Conservation (phyloP, 106 monocot species). For the Allium sativum region DNA sequence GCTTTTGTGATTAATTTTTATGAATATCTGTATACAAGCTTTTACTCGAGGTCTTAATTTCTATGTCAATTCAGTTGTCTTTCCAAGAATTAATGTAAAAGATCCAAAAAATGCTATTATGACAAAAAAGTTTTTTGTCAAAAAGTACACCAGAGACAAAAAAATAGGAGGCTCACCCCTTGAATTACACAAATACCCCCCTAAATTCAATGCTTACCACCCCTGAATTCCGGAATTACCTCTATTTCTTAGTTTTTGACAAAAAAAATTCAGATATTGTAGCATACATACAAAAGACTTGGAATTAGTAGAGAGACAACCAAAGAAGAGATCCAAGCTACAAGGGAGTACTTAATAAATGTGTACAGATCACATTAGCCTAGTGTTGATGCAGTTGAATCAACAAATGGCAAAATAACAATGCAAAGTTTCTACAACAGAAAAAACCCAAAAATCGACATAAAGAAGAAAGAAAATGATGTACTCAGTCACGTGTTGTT, state of each 20-base stretch:
- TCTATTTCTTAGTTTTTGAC: too few relatives aligned
- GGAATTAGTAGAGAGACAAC: constrained; percentile 89
- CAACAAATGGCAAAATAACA: constrained; percentile 87
- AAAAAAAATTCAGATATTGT: too few relatives aligned
- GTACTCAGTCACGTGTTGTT: constrained; percentile 58
- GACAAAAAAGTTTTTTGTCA: too few relatives aligned
- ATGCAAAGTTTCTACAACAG: constrained; percentile 79
- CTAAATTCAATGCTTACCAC: too few relatives aligned
- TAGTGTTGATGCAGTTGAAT: constrained; percentile 94
- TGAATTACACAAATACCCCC: too few relatives aligned
- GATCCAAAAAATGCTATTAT: too few relatives aligned
- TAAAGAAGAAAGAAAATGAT: constrained; percentile 73
- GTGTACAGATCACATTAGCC: constrained; percentile 77
- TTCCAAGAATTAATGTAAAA: constrained; percentile 80
- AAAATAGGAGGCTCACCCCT: too few relatives aligned
- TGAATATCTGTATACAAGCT: background rate
- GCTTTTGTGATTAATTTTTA: background rate
- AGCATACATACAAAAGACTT: constrained; percentile 72
- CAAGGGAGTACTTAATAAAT: constrained; percentile 75
- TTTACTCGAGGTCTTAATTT: background rate
- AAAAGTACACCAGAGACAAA: too few relatives aligned
- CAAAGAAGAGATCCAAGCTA: constrained; percentile 97
- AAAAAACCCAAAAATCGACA: constrained; percentile 80
- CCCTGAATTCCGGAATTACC: too few relatives aligned
- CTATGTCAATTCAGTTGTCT: constrained; percentile 42